These are phyloP conservation scores for Craspedostauros australis DNA, from an alignment of 108 stramenopile species.

Conservation along the genomic window DNA sequence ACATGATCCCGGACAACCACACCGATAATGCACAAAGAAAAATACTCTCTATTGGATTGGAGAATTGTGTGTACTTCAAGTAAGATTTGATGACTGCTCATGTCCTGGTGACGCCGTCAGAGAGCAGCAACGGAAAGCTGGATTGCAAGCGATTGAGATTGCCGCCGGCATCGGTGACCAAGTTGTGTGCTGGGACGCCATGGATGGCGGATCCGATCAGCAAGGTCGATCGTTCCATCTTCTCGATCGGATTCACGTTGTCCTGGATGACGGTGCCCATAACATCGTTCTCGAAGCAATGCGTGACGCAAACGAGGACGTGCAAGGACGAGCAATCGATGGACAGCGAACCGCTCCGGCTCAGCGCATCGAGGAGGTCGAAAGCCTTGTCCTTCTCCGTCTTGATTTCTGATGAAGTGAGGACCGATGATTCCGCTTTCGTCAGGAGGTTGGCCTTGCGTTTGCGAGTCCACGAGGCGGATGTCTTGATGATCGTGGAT, in stretches of 20 bases:
- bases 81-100: too few species aligned
- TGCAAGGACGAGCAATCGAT: conserved; percentile 69
- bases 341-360: conserved; percentile 70
- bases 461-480: conserved; percentile 33
- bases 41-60: too few species aligned
- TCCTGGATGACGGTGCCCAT: conserved; percentile 74
- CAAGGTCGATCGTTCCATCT: conserved; percentile 71
- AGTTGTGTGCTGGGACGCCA: conserved; percentile 1
- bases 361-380: conserved; percentile 82
- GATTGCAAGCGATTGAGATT: conserved; percentile 1
- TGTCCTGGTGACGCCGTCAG: too few species aligned
- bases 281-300: conserved; percentile 76
- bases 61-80: too few species aligned
- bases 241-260: conserved; percentile 85
- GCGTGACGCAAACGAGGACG: conserved; percentile 77
- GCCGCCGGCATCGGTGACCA: conserved; percentile 7
- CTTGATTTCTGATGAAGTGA: conserved; percentile 24
- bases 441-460: conserved; percentile 54
- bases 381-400: conserved; percentile 70
- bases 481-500: conserved; percentile 60
- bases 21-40: too few species aligned
- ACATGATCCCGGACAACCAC: too few species aligned
- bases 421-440: not conserved
- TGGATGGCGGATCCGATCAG: conserved; percentile 61
- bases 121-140: conserved; percentile 16